Conservation (phyloP, 768 basidiomycete genomes). For the Leucocoprinus birnbaumii region DNA sequence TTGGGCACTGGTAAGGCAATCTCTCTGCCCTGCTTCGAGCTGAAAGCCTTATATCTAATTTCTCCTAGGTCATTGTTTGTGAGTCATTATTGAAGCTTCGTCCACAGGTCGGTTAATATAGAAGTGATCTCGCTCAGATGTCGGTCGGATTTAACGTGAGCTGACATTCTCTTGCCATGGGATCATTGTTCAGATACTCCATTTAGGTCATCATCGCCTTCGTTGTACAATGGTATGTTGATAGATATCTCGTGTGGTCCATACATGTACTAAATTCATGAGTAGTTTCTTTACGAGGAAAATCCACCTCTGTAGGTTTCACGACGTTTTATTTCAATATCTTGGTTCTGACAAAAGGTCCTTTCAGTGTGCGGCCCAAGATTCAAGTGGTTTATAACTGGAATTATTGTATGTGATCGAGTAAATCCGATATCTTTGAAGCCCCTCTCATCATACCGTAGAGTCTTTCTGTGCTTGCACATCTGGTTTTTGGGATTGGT, state of each 20-base stretch:
- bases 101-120: background rate
- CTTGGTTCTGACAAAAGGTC: too few relatives aligned
- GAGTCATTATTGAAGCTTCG: slow-evolving; percentile 7
- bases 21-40: background rate
- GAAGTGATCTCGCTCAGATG: slow-evolving; percentile 13
- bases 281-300: slow-evolving; percentile 32
- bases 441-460: slow-evolving; percentile 11
- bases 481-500: slow-evolving; percentile 37
- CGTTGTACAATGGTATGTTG: slow-evolving; percentile 28
- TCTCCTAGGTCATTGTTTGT: slow-evolving; percentile 32
- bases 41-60: background rate
- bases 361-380: slow-evolving; percentile 27
- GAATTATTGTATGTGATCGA: slow-evolving; percentile 21
- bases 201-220: slow-evolving; percentile 25
- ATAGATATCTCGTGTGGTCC: too few relatives aligned
- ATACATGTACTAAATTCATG: too few relatives aligned
- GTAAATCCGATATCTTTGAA: background rate
- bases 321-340: background rate
- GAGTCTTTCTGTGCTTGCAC: slow-evolving; percentile 23
- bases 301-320: slow-evolving; percentile 26
- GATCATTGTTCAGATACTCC: background rate
- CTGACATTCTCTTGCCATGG: background rate
- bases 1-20: slow-evolving; percentile 34
- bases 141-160: slow-evolving; percentile 25
- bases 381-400: slow-evolving; percentile 28